Percentiles rank a stretch among this genome's conserved stretches.
Evolutionary conservation across 371 early-diverging fungal genomes (phyloP).

Genomic region (Nematocida major): DNA sequence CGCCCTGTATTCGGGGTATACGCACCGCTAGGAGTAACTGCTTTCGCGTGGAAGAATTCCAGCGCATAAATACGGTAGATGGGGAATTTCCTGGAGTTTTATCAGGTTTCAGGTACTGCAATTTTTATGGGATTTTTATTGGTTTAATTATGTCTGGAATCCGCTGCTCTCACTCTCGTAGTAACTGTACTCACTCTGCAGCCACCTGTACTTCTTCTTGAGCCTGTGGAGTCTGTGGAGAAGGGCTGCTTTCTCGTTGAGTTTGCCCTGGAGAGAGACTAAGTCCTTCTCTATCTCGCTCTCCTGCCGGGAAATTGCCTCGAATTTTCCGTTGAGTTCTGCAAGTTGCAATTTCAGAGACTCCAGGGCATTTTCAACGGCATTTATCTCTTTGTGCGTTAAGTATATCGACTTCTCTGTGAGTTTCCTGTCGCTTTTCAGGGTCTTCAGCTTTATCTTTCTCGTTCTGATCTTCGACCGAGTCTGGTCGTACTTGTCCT

Average conservation of each 20-base stretch:
- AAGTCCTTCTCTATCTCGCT: not conserved
- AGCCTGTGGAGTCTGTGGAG: not conserved
- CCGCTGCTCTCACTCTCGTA: not conserved
- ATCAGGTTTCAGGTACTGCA: too few relatives aligned
- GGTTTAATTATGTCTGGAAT: not conserved
- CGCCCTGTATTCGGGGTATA: too few relatives aligned
- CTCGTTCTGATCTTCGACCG: not conserved
- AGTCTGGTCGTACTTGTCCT: not conserved
- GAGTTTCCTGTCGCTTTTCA: not conserved
- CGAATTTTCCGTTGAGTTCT: not conserved
- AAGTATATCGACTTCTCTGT: not conserved
- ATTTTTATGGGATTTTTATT: too few relatives aligned
- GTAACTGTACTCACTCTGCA: not conserved
- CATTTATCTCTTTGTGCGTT: not conserved
- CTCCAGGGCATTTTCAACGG: not conserved
- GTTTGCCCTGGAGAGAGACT: not conserved
- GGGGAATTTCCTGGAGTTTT: too few relatives aligned
- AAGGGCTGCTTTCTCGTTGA: not conserved
- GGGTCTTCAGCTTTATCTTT: not conserved
- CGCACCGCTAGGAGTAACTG: too few relatives aligned
- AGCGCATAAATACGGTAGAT: too few relatives aligned
- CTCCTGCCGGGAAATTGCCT: not conserved
- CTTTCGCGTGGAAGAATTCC: too few relatives aligned
- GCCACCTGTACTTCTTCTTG: slow-evolving; percentile 10
- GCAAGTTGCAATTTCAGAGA: not conserved